phyloP scores from a whole-genome alignment of 2,329 filamentous ascomycete genomes.

The Coniochaeta hoffmannii region DNA sequence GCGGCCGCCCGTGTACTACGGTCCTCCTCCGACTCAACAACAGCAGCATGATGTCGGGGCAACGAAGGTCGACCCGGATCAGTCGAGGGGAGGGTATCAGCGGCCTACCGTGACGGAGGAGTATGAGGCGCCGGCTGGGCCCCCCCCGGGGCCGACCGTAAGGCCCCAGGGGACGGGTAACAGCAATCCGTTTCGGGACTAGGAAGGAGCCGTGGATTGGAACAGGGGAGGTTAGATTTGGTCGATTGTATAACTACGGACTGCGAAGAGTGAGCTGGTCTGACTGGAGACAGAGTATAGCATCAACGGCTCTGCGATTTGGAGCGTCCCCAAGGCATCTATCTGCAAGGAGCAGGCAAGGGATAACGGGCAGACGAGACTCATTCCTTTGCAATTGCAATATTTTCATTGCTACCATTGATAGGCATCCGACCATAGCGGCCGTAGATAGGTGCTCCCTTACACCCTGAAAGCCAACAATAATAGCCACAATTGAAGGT shows the following conservation, averaged over 20 bases:
- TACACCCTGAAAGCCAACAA: background rate
- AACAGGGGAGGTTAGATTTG: no score
- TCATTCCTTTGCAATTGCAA: background rate
- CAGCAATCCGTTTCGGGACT: background rate
- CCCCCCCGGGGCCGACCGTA: background rate
- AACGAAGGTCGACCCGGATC: background rate
- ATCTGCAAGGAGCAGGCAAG: background rate
- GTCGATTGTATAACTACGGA: no score
- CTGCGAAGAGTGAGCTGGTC: no score
- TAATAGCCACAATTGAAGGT: background rate
- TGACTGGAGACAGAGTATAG: no score
- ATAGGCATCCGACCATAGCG: background rate
- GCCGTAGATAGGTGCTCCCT: background rate
- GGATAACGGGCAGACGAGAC: background rate
- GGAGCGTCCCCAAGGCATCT: no score
- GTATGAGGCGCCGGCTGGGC: background rate
- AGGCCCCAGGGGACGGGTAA: background rate
- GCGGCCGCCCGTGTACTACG: constrained; percentile 44
- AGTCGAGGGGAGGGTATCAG: background rate
- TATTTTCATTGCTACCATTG: background rate
- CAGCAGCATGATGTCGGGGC: background rate
- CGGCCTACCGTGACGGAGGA: background rate
- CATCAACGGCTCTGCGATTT: no score
- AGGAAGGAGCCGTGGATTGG: no score
- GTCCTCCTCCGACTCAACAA: no score